Evolutionary conservation across 805 yeast species (phyloP).

Genomic region (Komagataella populi): DNA sequence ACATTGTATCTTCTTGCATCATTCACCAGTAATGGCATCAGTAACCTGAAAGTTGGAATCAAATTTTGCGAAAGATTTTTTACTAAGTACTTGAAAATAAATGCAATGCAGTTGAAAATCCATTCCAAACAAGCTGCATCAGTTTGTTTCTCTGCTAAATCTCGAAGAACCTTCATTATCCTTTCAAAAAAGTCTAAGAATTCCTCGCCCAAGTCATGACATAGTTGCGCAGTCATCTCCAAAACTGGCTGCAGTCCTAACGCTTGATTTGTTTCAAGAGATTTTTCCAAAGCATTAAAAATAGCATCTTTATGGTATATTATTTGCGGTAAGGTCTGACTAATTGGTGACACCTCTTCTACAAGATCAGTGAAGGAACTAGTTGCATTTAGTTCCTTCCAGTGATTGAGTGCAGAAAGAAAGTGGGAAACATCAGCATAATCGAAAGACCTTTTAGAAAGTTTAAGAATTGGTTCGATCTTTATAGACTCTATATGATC

Average conservation of each 20-base stretch:
- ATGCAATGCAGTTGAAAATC: conserved; percentile 76
- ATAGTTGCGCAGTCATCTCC: conserved; percentile 72
- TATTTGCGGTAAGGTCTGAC: conserved; percentile 70
- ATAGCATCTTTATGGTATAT: conserved; percentile 56
- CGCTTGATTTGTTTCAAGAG: conserved; percentile 44
- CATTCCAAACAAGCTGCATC: conserved; percentile 62
- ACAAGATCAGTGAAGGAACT: conserved; percentile 54
- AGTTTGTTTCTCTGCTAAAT: conserved; percentile 32
- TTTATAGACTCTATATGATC: conserved; percentile 75
- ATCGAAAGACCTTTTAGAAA: conserved; percentile 49
- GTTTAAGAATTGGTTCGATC: conserved; percentile 53
- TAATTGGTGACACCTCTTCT: conserved; percentile 34
- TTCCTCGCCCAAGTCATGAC: conserved; percentile 88
- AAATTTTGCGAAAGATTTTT: conserved; percentile 49
- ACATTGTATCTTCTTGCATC: conserved; percentile 49
- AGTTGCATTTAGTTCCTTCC: conserved; percentile 80
- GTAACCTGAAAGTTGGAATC: conserved; percentile 49
- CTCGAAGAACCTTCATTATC: conserved; percentile 36
- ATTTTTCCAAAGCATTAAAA: conserved; percentile 23
- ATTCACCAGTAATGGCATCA: conserved; percentile 51
- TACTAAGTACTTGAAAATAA: conserved; percentile 77
- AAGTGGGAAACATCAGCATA: conserved; percentile 70
- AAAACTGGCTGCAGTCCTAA: conserved; percentile 68
- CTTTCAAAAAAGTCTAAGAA: conserved; percentile 52
- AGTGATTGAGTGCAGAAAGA: conserved; percentile 63